These are phyloP conservation scores for Aspergillus amoenus DNA, from an alignment of 2,329 filamentous ascomycete genomes.

Conservation along the genomic window DNA sequence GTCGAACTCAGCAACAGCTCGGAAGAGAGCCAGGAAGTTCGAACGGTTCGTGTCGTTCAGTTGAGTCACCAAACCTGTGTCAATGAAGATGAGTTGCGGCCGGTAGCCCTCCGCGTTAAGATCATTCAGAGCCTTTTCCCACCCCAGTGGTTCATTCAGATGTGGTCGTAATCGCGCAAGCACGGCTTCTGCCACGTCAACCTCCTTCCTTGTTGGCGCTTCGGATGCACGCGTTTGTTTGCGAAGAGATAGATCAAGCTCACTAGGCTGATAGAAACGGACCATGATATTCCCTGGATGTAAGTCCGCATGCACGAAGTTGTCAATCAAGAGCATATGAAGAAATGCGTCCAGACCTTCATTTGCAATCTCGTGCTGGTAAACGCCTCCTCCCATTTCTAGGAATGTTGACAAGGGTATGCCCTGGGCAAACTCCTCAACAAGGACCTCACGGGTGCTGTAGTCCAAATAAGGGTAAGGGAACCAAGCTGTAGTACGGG, in stretches of 20 bases:
- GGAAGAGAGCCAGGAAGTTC: slow-evolving; percentile 96
- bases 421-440: slow-evolving; percentile 94
- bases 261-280: slow-evolving; percentile 84
- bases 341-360: slow-evolving; percentile 95
- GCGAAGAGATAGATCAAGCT: slow-evolving; percentile 63
- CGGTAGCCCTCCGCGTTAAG: slow-evolving; percentile 86
- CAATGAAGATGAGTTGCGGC: slow-evolving; percentile 95
- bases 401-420: slow-evolving; percentile 89
- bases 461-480: slow-evolving; percentile 92
- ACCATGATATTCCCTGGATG: slow-evolving; percentile 99
- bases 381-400: slow-evolving; percentile 85
- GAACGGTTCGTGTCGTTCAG: slow-evolving; percentile 79
- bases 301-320: slow-evolving; percentile 94
- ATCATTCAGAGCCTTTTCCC: slow-evolving; percentile 70
- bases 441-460: slow-evolving; percentile 84
- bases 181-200: slow-evolving; percentile 85
- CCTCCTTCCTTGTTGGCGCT: slow-evolving; percentile 51
- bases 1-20: slow-evolving; percentile 92
- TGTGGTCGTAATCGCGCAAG: slow-evolving; percentile 75
- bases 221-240: slow-evolving; percentile 43
- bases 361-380: slow-evolving; percentile 90
- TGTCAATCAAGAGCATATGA: slow-evolving; percentile 94
- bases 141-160: slow-evolving; percentile 65
- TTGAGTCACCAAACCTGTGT: slow-evolving; percentile 92
- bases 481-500: slow-evolving; percentile 91